Conservation (phyloP, 2,329 filamentous ascomycete species). For the Xylaria polymorpha region DNA sequence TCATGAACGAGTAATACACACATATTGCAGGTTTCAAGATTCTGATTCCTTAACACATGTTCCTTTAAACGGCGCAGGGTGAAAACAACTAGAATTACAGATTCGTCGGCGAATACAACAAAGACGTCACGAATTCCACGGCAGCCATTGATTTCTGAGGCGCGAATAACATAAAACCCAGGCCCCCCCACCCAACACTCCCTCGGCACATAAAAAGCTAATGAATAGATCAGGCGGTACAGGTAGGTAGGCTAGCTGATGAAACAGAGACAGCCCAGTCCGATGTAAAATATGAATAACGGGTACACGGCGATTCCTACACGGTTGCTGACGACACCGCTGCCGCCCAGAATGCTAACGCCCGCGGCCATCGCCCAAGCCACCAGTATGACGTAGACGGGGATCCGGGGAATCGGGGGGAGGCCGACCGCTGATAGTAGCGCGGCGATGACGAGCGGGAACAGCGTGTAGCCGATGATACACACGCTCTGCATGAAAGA, state of each 20-base stretch:
- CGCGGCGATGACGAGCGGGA: constrained; percentile 93
- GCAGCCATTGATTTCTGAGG: not conserved
- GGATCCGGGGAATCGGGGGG: constrained; percentile 83
- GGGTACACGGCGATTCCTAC: constrained; percentile 95
- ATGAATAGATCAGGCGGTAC: not conserved
- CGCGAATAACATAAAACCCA: not conserved
- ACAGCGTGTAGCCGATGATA: constrained; percentile 98
- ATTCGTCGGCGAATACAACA: constrained; percentile 1
- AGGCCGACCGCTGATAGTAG: constrained; percentile 86
- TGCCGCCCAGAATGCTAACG: constrained; percentile 94
- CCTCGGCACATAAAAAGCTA: constrained; percentile 7
- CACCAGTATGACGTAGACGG: constrained; percentile 88
- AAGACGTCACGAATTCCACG: constrained; percentile 2
- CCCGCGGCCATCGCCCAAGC: constrained; percentile 95
- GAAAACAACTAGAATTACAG: constrained; percentile 31
- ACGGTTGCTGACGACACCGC: constrained; percentile 93
- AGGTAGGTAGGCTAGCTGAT: constrained; percentile 75
- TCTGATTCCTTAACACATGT: constrained; percentile 6
- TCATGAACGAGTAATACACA: not conserved
- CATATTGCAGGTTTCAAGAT: constrained; percentile 13
- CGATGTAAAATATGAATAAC: constrained; percentile 93
- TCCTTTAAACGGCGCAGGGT: constrained; percentile 3
- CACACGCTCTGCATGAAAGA: constrained; percentile 98
- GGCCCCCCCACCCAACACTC: not conserved
- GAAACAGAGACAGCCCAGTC: constrained; percentile 93